Evolutionary conservation across 169 alveolate genomes (phyloP).

Genomic region (Perkinsus marinus): DNA sequence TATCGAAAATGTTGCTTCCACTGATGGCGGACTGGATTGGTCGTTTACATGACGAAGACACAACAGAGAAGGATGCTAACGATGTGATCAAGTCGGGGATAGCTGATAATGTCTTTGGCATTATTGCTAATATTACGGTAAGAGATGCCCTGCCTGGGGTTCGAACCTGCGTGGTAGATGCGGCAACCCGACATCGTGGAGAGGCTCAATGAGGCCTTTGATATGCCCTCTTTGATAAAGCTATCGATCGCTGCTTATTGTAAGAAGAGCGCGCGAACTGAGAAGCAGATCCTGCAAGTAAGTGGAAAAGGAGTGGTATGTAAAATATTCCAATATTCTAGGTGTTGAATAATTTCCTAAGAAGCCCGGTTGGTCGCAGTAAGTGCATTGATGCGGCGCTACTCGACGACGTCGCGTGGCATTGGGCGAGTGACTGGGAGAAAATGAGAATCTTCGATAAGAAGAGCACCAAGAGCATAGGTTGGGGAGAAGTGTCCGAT

Average conservation of each 20-base stretch:
- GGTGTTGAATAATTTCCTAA: neutral
- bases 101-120: neutral
- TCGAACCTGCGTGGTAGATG: neutral
- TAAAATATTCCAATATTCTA: neutral
- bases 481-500: neutral
- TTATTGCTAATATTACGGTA: neutral
- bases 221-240: neutral
- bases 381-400: neutral
- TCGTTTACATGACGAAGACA: neutral
- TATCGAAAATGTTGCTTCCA: neutral
- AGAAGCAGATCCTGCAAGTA: neutral
- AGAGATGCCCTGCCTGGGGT: neutral
- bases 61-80: neutral
- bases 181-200: neutral
- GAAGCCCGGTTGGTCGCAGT: neutral
- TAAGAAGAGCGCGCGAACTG: neutral
- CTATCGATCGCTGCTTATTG: neutral
- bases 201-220: neutral
- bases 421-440: neutral
- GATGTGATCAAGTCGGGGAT: neutral
- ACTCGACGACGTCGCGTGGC: neutral
- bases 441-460: neutral
- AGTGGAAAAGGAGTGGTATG: too few species aligned
- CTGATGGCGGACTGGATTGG: neutral
- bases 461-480: neutral